These are phyloP conservation scores for Termitomyces sp. DNA, from an alignment of 768 basidiomycete genomes.

Conservation along the genomic window DNA sequence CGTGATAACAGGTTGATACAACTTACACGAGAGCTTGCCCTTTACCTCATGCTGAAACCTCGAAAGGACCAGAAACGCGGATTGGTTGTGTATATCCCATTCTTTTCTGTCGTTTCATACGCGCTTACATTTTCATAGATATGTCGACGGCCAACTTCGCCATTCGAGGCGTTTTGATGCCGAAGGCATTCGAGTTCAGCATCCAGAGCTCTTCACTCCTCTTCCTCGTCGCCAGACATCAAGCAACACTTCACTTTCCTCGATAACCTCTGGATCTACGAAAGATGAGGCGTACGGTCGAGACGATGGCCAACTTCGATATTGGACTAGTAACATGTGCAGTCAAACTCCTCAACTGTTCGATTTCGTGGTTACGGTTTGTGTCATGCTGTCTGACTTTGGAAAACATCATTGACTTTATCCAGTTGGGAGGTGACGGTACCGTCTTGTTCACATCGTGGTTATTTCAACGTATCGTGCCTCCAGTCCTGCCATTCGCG, in stretches of 20 bases:
- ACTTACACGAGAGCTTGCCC: constrained; percentile 87
- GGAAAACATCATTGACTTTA: neutral
- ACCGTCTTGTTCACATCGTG: constrained; percentile 98
- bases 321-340: constrained; percentile 98
- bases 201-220: constrained; percentile 86
- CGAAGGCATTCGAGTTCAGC: constrained; percentile 75
- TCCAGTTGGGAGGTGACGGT: constrained; percentile 93
- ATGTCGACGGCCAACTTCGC: constrained; percentile 90
- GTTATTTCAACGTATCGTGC: constrained; percentile 97
- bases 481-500: constrained; percentile 97
- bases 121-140: constrained; percentile 39
- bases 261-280: constrained; percentile 42
- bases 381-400: constrained; percentile 21
- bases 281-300: constrained; percentile 35
- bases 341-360: constrained; percentile 85
- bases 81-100: constrained; percentile 66
- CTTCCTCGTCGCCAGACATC: constrained; percentile 72
- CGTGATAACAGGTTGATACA: constrained; percentile 95
- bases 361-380: constrained; percentile 94
- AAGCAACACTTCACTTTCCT: constrained; percentile 56
- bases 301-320: constrained; percentile 89
- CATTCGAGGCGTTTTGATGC: constrained; percentile 93
- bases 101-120: constrained; percentile 4
- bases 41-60: constrained; percentile 93
- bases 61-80: constrained; percentile 62